Conservation (phyloP, 1,284 basidiomycete species). For the Malassezia slooffiae region DNA sequence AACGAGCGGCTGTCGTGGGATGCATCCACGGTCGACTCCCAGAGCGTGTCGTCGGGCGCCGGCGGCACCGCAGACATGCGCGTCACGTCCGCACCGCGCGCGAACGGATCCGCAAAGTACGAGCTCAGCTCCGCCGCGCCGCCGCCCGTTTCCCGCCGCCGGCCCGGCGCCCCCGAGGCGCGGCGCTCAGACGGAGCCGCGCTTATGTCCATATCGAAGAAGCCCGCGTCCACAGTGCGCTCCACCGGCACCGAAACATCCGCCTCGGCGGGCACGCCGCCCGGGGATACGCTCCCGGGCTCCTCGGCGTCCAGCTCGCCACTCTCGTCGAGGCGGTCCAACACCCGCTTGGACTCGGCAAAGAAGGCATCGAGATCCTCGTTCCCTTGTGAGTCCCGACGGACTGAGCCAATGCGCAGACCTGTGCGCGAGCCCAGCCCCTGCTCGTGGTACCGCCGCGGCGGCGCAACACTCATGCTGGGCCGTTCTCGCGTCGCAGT, state of each 20-base stretch:
- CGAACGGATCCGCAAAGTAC: too few relatives aligned
- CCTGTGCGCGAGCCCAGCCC: conserved; percentile 42
- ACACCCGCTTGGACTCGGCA: conserved; percentile 36
- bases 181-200: too few relatives aligned
- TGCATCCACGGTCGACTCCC: conserved; percentile 16
- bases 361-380: conserved; percentile 40
- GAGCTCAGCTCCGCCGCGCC: too few relatives aligned
- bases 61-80: conserved; percentile 9
- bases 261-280: conserved; percentile 47
- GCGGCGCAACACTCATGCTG: conserved; percentile 7
- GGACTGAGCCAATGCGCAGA: conserved; percentile 27
- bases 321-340: conserved; percentile 39
- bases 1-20: conserved; percentile 27
- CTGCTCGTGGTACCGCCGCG: conserved; percentile 36
- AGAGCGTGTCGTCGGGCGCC: conserved; percentile 9
- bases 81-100: background rate
- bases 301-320: conserved; percentile 49
- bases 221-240: background rate
- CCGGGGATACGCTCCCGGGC: conserved; percentile 55
- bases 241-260: background rate
- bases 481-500: background rate
- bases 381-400: conserved; percentile 59
- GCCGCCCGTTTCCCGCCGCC: too few relatives aligned
- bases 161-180: too few relatives aligned
- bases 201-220: too few relatives aligned